Conservation (phyloP, 306 rosid genomes). For the Quercus dentata region DNA sequence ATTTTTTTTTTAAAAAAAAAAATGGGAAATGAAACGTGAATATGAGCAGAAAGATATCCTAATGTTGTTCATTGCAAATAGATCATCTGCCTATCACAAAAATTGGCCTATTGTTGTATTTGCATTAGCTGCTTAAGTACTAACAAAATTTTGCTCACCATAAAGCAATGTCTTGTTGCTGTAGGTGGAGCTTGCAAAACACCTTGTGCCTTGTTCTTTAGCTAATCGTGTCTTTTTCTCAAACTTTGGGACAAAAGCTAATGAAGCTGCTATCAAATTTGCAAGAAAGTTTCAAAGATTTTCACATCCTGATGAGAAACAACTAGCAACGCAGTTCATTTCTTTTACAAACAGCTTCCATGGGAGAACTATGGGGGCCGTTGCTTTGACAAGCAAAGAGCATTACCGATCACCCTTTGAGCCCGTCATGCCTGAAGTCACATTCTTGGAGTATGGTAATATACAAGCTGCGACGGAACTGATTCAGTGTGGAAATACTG, state of each 20-base stretch:
- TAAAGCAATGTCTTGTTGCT: too few relatives aligned
- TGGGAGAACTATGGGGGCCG: slow-evolving; percentile 88
- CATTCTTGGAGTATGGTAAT: slow-evolving; percentile 77
- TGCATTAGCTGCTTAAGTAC: too few relatives aligned
- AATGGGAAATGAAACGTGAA: too few relatives aligned
- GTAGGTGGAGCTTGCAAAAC: background rate
- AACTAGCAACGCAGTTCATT: slow-evolving; percentile 61
- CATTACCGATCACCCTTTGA: slow-evolving; percentile 80
- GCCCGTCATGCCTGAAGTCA: slow-evolving; percentile 92
- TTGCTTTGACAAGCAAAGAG: slow-evolving; percentile 93
- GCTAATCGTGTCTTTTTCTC: slow-evolving; percentile 83
- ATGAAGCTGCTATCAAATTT: slow-evolving; percentile 91
- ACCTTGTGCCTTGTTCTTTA: slow-evolving; percentile 61
- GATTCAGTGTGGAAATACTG: slow-evolving; percentile 58
- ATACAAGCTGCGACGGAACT: slow-evolving; percentile 50
- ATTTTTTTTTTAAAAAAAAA: too few relatives aligned
- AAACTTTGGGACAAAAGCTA: slow-evolving; percentile 92
- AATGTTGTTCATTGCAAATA: too few relatives aligned
- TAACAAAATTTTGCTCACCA: too few relatives aligned
- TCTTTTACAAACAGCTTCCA: slow-evolving; percentile 82
- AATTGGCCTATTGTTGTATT: too few relatives aligned
- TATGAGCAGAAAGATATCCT: too few relatives aligned
- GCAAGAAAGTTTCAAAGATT: slow-evolving; percentile 77
- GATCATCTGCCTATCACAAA: too few relatives aligned
- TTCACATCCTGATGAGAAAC: slow-evolving; percentile 37